A percentile compares a stretch with the other conserved stretches of the same genome.
Conservation (phyloP, 2,329 filamentous ascomycete genomes). For the Myriangium duriaei region DNA sequence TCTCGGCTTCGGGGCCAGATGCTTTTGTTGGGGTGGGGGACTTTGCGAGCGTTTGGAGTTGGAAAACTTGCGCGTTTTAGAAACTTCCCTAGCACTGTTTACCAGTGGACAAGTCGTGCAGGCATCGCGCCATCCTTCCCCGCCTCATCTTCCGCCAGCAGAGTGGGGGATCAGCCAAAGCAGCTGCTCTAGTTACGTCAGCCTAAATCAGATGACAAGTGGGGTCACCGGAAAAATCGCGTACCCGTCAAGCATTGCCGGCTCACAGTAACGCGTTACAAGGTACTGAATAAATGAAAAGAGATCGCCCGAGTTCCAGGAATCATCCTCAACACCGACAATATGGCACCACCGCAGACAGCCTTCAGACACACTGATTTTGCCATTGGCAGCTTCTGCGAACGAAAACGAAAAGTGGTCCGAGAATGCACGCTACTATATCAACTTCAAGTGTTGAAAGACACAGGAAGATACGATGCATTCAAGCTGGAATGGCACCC, state of each 20-base stretch:
- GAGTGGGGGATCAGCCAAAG: background rate
- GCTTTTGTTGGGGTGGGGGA: too few relatives aligned
- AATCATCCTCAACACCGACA: conserved; percentile 9
- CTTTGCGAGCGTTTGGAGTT: too few relatives aligned
- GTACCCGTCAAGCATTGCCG: too few relatives aligned
- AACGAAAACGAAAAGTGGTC: conserved; percentile 28
- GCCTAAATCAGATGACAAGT: too few relatives aligned
- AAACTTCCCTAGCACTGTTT: too few relatives aligned
- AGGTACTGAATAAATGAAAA: background rate
- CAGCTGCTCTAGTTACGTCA: background rate
- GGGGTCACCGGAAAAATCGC: too few relatives aligned
- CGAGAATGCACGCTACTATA: conserved; percentile 35
- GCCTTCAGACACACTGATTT: conserved; percentile 26
- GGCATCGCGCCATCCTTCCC: background rate
- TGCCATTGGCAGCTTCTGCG: conserved; percentile 22
- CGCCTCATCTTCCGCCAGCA: background rate
- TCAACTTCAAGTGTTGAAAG: conserved; percentile 41
- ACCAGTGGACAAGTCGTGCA: too few relatives aligned
- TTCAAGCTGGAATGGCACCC: conserved; percentile 47
- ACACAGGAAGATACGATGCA: conserved; percentile 41
- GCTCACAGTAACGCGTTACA: too few relatives aligned
- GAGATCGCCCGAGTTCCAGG: conserved; percentile 12
- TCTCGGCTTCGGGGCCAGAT: too few relatives aligned
- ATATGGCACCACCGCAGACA: conserved; percentile 32
- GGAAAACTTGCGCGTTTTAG: too few relatives aligned